These are phyloP conservation scores for Neurospora africana DNA, from an alignment of 495 filamentous ascomycete genomes.

Conservation along the genomic window DNA sequence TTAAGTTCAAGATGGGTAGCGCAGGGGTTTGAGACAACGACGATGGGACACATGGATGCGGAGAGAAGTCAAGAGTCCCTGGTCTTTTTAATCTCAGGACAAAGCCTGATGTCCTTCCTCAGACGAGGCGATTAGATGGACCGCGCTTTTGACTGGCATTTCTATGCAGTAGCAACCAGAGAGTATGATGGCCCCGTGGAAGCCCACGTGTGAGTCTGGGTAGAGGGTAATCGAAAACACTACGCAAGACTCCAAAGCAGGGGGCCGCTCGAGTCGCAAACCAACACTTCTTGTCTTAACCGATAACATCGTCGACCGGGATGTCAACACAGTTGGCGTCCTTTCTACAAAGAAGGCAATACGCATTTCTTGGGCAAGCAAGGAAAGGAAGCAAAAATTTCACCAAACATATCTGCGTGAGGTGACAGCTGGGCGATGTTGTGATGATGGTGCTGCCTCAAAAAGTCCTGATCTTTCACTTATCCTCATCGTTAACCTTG, in stretches of 20 bases:
- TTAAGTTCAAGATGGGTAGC: constrained; percentile 19
- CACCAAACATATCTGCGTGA: neutral
- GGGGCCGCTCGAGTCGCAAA: constrained; percentile 23
- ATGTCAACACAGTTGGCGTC: neutral
- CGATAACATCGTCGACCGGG: neutral
- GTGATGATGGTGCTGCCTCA: neutral
- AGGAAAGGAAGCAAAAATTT: neutral
- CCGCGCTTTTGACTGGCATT: constrained; percentile 11
- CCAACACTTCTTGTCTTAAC: constrained; percentile 10
- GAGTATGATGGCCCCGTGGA: constrained; percentile 4
- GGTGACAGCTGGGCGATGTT: neutral
- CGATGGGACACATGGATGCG: constrained; percentile 19
- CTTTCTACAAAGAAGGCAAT: neutral
- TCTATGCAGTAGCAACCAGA: constrained; percentile 8
- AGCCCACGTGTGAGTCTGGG: constrained; percentile 17
- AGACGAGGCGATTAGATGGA: constrained; percentile 15
- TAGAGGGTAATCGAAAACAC: constrained; percentile 19
- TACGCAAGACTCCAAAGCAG: constrained; percentile 22
- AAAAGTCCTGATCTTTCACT: neutral
- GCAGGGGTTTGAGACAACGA: constrained; percentile 28
- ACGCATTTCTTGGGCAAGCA: neutral
- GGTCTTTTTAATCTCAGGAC: constrained; percentile 19
- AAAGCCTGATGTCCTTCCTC: constrained; percentile 11
- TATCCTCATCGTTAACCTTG: neutral
- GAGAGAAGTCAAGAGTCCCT: constrained; percentile 18